Evolutionary conservation across 371 early-diverging fungal genomes (phyloP), one percentile per base, ranked within the genome.

Genomic region (Apophysomyces elegans): DNA sequence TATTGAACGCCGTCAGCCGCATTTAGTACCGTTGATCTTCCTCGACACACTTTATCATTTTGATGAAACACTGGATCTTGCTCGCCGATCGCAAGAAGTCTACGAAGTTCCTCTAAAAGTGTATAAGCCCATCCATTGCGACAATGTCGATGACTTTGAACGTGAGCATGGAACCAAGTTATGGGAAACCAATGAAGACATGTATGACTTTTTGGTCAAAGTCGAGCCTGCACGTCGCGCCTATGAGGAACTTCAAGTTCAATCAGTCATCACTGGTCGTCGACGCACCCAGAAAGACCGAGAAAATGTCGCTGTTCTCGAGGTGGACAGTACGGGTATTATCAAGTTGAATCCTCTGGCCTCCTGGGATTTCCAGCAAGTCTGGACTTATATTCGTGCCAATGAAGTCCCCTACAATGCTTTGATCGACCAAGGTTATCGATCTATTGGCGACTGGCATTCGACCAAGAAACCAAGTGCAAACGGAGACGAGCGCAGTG

Each of bases 41-140:
- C 75, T 96, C 68, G 95, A 96, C 76, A 96, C 97, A 1, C 83
- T 96, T 45, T 91, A 95, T 74, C 94, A 96, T 77, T 96, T 96
- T 75, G 80, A 85, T 60, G 97, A 97, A 71, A 97, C 97, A 36
- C 73, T 95, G 35, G 90, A 90, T 11, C 82, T 97, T 41, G 89
- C 92, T 12, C 70, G 84, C 18, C 86, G 85, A 32, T 88, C 86
- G 62, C 75, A 89, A 61, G 65, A 81, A 18, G 84, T 84, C 47
- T 97, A 95, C 80, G 69, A 83, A 57, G 89, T 91, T 16, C 80
- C 86, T 9, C 85, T 96, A 56, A 86, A 93, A 66, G 77, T 87
- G 46, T 95, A 80, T 79, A 88, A 88, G 68, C 96, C 97, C 6
- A 71, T 79, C 36, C 84, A 82, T 47, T 80, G 76, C 66, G 72